Percentiles rank a stretch among this genome's conserved stretches.
Conservation (phyloP, 345 rosid genomes). For the Brassica cretica region DNA sequence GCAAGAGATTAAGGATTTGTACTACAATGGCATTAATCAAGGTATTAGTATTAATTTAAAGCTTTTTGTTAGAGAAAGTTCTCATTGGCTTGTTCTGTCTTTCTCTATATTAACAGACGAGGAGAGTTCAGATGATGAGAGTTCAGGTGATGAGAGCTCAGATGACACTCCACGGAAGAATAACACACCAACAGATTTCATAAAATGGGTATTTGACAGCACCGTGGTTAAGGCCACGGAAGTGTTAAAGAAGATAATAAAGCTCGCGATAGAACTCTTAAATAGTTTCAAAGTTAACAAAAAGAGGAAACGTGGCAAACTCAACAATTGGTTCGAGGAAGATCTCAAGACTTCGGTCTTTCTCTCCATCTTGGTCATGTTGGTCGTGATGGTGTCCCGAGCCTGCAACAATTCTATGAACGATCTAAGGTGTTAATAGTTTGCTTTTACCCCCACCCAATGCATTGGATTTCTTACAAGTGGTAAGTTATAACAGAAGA, state of each 20-base stretch:
- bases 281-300: conserved; percentile 26
- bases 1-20: conserved; percentile 64
- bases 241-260: conserved; percentile 49
- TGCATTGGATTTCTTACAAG: neutral
- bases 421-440: conserved; percentile 25
- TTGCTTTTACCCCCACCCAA: neutral
- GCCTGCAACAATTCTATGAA: conserved; percentile 49
- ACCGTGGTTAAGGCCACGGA: conserved; percentile 50
- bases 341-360: conserved; percentile 69
- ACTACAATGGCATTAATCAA: conserved; percentile 49
- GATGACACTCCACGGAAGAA: conserved; percentile 44
- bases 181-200: conserved; percentile 41
- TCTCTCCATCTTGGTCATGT: conserved; percentile 69
- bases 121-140: neutral
- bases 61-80: neutral
- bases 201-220: conserved; percentile 63
- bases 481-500: neutral
- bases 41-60: conserved; percentile 18
- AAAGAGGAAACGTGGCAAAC: conserved; percentile 35
- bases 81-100: neutral
- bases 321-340: conserved; percentile 52
- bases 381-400: conserved; percentile 79
- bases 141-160: conserved; percentile 29
- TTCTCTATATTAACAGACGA: conserved; percentile 13
- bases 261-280: conserved; percentile 49